These are phyloP conservation scores for Monoraphidium neglectum DNA, from an alignment of 139 green algal species.

Conservation along the genomic window DNA sequence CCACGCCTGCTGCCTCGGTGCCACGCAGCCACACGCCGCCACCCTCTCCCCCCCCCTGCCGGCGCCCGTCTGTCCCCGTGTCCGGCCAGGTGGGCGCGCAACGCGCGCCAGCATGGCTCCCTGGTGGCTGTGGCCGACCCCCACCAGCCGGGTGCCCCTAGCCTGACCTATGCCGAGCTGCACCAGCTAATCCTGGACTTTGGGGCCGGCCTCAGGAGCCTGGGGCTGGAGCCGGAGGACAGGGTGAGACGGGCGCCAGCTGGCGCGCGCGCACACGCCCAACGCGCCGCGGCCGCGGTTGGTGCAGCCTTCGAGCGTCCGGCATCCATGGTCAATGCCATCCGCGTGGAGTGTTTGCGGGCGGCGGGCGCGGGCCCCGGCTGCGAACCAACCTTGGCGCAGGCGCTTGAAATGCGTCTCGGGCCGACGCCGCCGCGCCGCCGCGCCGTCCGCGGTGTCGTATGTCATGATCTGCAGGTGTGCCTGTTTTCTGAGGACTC, in stretches of 20 bases:
- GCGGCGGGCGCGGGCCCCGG: neutral
- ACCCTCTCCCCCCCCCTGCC: no score
- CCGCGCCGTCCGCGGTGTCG: no score
- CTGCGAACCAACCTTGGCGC: neutral
- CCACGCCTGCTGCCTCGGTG: no score
- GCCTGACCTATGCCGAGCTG: conserved; percentile 57
- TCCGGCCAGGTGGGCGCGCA: conserved; percentile 31
- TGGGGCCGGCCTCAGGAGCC: conserved; percentile 51
- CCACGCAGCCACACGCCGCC: no score
- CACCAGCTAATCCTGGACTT: conserved; percentile 48
- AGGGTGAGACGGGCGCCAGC: conserved; percentile 28
- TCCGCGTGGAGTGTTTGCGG: neutral
- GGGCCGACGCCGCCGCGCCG: neutral
- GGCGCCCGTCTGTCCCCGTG: no score
- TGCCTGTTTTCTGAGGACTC: conserved; percentile 87
- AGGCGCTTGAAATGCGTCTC: neutral
- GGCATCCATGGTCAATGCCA: no score
- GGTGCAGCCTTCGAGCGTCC: neutral
- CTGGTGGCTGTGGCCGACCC: conserved; percentile 55
- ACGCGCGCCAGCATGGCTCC: conserved; percentile 33
- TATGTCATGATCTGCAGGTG: conserved; percentile 43
- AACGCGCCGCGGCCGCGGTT: neutral
- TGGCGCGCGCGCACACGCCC: neutral
- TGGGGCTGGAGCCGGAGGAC: conserved; percentile 49
- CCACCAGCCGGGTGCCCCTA: conserved; percentile 36